Evolutionary conservation across 441 rosid genomes (phyloP), one percentile per base, ranked within the genome.

Genomic region (Arabidopsis hybrid): DNA sequence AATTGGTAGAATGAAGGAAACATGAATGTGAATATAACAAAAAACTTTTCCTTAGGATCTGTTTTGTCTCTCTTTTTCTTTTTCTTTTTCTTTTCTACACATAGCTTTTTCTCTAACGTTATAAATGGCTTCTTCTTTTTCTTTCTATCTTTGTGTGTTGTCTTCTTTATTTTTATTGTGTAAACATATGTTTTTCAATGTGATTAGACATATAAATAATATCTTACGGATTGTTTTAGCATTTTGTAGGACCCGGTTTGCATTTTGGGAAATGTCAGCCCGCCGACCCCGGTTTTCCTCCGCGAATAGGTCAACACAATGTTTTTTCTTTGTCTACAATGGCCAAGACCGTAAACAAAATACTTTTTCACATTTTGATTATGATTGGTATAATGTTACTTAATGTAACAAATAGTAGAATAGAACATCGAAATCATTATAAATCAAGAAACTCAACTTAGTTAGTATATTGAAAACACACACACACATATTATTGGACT

Each of bases 91-190:
- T 46, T 58, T 53, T 4, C 50, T 74, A 32, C 73, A 67, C 78
- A 60, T 60, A 42, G 39, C 66, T 73, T 73, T 73, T 47, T 73
- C 34, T 26, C 36, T 18, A 32, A 62, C 63, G 45, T 52, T 52
- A 34, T 42, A 34, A 12, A 53, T 2, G 36, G 4, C 29, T 46
- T 61, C 1, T 52, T 63, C 6, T 45, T 45, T 43, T 45, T 13
- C 57, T 72, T 55, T 73, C 77, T 13, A 57, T 58, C 17, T 65
- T 59, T 49, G 72, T 60, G 78, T 58, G 52, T 61, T 66, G 60
- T 35, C 53, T 18, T 13, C 39, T 21, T 6, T 38, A 0, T 43
- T 47, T 39, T 39, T 39, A 4, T 47, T 38, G 31, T 49, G 29
- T 6, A 47, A 47, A 57, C 69, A 53, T 29, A 26, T 66, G 52